Evolutionary conservation across 192 early-diverging fungal species (phyloP), one percentile per base, ranked within the genome.

Genomic region (Entomortierella lignicola): DNA sequence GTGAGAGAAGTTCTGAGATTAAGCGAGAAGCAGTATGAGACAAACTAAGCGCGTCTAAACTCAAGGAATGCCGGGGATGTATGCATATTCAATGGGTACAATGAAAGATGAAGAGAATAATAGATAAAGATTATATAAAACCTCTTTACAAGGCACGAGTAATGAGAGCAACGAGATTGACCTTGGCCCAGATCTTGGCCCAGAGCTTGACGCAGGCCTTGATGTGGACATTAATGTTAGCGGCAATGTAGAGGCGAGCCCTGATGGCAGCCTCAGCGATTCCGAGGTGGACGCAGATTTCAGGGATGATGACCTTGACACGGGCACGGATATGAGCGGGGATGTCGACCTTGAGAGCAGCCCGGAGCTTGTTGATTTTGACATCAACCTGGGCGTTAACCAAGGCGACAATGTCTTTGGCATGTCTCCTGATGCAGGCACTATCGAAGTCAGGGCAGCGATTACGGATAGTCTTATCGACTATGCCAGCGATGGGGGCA

Each of bases 71-170:
- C n/a, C n/a, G n/a, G n/a, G n/a, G n/a, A n/a, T n/a, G n/a, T n/a
- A n/a, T n/a, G n/a, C n/a, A n/a, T n/a, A n/a, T n/a, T n/a, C n/a
- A n/a, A n/a, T 47, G 44, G 20, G 20, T 20, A 37, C 2, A 31
- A 20, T 17, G 7, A 39, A 39, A 32, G 20, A 44, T 26, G 21
- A 1, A 26, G 21, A 42, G 21, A 25, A 60, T 5, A 26, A 2
- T 39, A 15, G 5, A 47, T 47, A 47, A 20, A 47, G 44, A 26
- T 8, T 2, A 39, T 18, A 23, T 37, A 42, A 42, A 21, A 10
- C 18, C 27, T 17, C 15, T 77, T 79, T 79, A 79, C 30, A 79
- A 50, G 41, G 63, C 67, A 25, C 30, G 12, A 57, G 65, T 52
- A 13, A 26, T 1, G 20, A n/a, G n/a, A n/a, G 62, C 57, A 7